A percentile compares a stretch with the other conserved stretches of the same genome.
Evolutionary conservation across 208 protist species (phyloP).

Genomic region (Vickermania spadyakhi): DNA sequence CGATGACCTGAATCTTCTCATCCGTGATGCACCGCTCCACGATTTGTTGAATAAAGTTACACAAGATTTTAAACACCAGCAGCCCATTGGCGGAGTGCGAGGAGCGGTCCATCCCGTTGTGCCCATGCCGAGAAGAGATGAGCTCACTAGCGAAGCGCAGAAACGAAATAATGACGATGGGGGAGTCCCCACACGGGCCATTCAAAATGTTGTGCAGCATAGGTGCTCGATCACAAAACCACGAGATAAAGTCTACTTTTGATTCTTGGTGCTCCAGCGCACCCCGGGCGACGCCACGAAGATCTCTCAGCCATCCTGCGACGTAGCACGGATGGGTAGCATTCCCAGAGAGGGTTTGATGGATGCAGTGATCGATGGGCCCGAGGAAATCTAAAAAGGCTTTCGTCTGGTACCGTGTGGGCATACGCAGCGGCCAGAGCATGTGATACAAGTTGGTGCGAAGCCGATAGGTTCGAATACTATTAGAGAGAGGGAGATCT

Average conservation of each 20-base stretch:
- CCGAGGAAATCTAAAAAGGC: slow-evolving; percentile 38
- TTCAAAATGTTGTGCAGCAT: slow-evolving; percentile 32
- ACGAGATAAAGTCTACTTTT: slow-evolving; percentile 56
- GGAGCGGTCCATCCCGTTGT: slow-evolving; percentile 22
- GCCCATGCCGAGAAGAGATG: slow-evolving; percentile 32
- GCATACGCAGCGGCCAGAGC: slow-evolving; percentile 33
- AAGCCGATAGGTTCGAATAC: slow-evolving; percentile 63
- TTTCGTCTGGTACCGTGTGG: background rate
- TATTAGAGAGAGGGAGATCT: slow-evolving; percentile 71
- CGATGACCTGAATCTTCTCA: slow-evolving; percentile 36
- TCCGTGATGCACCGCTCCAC: slow-evolving; percentile 54
- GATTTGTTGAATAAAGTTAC: slow-evolving; percentile 37
- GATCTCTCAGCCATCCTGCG: slow-evolving; percentile 78
- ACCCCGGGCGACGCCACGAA: slow-evolving; percentile 56
- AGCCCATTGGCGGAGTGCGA: slow-evolving; percentile 66
- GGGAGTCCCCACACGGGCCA: slow-evolving; percentile 23
- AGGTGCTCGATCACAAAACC: slow-evolving; percentile 43
- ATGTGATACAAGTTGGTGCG: slow-evolving; percentile 61
- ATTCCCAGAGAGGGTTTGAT: slow-evolving; percentile 38
- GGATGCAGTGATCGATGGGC: slow-evolving; percentile 61
- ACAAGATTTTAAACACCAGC: slow-evolving; percentile 68
- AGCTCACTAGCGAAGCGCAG: slow-evolving; percentile 66
- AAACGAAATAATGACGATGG: slow-evolving; percentile 59
- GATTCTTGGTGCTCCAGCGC: slow-evolving; percentile 23
- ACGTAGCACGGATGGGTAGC: slow-evolving; percentile 44